Conservation (phyloP, 169 alveolate genomes). For the Eimeria tenella region DNA sequence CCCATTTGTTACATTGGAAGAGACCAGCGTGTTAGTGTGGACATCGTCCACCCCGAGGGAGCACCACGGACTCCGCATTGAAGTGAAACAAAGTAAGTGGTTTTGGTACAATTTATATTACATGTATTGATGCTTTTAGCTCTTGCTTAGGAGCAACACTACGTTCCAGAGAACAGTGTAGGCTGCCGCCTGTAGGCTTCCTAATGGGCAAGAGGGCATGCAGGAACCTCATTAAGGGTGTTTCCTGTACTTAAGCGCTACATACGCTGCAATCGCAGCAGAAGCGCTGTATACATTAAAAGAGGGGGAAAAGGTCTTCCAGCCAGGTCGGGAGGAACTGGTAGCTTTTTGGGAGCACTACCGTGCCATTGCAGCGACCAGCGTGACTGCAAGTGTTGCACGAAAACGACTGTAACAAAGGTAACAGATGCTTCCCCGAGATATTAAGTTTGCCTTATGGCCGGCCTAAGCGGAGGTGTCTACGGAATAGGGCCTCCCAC, state of each 20-base stretch:
- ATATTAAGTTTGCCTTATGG: slow-evolving; percentile 30
- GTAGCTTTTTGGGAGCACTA: background rate
- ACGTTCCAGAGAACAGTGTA: background rate
- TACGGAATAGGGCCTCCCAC: slow-evolving; percentile 27
- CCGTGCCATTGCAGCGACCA: slow-evolving; percentile 36
- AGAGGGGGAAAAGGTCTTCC: background rate
- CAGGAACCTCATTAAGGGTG: slow-evolving; percentile 1
- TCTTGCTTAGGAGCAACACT: background rate
- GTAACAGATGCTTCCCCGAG: background rate
- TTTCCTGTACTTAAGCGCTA: background rate
- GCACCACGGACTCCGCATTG: too few relatives aligned
- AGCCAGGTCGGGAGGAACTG: background rate
- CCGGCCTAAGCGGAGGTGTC: background rate
- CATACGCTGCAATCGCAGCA: background rate
- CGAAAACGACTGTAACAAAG: background rate
- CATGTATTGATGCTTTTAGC: background rate
- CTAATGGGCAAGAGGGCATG: slow-evolving; percentile 33
- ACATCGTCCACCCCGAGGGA: too few relatives aligned
- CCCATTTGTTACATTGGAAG: too few relatives aligned
- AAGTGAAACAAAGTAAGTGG: too few relatives aligned
- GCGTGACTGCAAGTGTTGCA: background rate
- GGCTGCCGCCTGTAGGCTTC: slow-evolving; percentile 46
- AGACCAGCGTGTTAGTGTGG: too few relatives aligned
- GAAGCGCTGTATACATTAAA: background rate
- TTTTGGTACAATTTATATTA: background rate